Evolutionary conservation across 371 early-diverging fungal genomes (phyloP).

Genomic region (Dinochytrium kinnereticum): DNA sequence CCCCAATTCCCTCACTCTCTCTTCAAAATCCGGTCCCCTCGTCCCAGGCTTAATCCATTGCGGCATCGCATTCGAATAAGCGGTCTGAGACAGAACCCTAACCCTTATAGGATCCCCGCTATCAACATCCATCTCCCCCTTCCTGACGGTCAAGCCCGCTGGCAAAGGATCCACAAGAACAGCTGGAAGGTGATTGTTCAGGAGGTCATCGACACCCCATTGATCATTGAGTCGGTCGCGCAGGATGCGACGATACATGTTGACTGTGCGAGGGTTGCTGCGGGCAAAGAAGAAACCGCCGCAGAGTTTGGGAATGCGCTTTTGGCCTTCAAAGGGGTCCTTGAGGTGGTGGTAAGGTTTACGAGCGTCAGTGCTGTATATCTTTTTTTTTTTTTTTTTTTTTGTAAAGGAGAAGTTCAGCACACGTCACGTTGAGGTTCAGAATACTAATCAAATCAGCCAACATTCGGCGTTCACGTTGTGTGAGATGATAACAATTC

Average conservation of each 20-base stretch:
- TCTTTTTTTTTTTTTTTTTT: too few relatives aligned
- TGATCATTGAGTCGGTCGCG: conserved; percentile 13
- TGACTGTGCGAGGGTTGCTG: neutral
- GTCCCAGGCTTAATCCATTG: conserved; percentile 1
- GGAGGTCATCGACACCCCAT: conserved; percentile 23
- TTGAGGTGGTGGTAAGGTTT: conserved; percentile 15
- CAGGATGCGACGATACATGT: neutral
- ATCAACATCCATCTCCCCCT: neutral
- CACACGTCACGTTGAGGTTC: too few relatives aligned
- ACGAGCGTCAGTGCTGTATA: conserved; percentile 27
- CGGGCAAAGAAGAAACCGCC: conserved; percentile 29
- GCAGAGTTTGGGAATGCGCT: conserved; percentile 24
- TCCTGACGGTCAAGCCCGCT: neutral
- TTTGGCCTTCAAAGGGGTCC: conserved; percentile 24
- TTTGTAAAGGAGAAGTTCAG: too few relatives aligned
- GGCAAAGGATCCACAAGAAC: conserved; percentile 28
- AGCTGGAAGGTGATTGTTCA: conserved; percentile 2
- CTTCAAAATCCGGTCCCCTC: neutral
- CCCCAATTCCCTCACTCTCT: neutral
- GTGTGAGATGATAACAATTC: too few relatives aligned
- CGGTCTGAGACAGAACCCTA: conserved; percentile 22
- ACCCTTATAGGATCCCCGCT: conserved; percentile 1
- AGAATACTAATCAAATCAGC: too few relatives aligned
- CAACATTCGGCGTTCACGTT: too few relatives aligned
- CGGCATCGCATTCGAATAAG: conserved; percentile 19